Base-by-base conservation (phyloP, 768 basidiomycete genomes). In the Boletus eberwhitei region DNA sequence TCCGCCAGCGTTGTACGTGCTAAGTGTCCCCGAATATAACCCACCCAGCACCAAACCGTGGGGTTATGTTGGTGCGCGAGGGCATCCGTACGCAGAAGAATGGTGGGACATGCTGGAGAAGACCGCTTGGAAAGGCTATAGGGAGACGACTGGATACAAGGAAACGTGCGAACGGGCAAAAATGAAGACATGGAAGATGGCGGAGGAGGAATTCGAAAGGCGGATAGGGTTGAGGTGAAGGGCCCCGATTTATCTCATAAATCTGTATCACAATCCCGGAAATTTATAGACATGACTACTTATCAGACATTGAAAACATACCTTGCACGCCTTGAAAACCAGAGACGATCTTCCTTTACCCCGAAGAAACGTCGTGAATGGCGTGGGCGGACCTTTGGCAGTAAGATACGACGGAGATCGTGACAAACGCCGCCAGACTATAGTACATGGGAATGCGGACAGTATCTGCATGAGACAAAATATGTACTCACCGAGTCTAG, bases 1-100 rank as follows among this genome's bases (percentile, higher is more conserved):
- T 59, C 79, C 80, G 2, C 60, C 59, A 2, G 38, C 80, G 54
- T 71, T 63, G 3, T 67, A 71, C 5, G 74, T 80, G 9, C 21
- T 34, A 21, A 22, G 8, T 11, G 13, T 34, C 21, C 21, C 45
- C 13, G 9, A 34, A 9, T 46, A 11, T 9, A 21, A 34, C 16
- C 21, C 78, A 0, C 75, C 65, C 52, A 75, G 74, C 0, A 69
- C 77, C 4, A 83, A 83, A 59, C 80, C 79, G 2, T 82, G 81
- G 80, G 79, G 79, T 7, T 81, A 80, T 55, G 67, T 75, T 1
- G 77, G 79, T 5, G 67, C 77, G 3, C 79, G 76, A 35, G 75
- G 74, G 7, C 75, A 81, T 59, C 42, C 42, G 26, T 80, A 70
- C 57, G 60, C 62, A 8, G 53, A 59, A 4, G 75, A 75, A 38